These are phyloP conservation scores for Boletellus sp. DNA, from an alignment of 768 basidiomycete species.

Conservation along the genomic window DNA sequence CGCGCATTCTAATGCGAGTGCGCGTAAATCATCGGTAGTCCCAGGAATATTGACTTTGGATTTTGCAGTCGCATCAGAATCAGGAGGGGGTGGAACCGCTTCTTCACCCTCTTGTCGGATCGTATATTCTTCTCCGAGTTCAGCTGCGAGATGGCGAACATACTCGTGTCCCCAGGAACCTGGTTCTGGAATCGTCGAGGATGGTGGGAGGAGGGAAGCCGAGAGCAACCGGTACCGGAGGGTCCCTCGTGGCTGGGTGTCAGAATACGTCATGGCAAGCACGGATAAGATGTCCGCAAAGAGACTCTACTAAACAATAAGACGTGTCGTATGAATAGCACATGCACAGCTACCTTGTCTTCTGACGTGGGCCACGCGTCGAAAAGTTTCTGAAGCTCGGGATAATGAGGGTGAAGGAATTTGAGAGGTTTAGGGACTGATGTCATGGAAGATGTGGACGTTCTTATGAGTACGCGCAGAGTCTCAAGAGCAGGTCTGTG, in stretches of 20 bases:
- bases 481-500: conserved; percentile 92
- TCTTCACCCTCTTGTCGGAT: conserved; percentile 58
- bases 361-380: conserved; percentile 76
- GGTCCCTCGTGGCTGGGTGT: conserved; percentile 94
- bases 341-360: conserved; percentile 46
- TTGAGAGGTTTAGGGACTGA: conserved; percentile 98
- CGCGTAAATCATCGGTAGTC: conserved; percentile 69
- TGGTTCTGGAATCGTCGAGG: conserved; percentile 75
- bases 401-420: conserved; percentile 94
- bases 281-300: conserved; percentile 98
- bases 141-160: conserved; percentile 92
- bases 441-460: conserved; percentile 98
- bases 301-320: conserved; percentile 55
- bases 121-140: conserved; percentile 90
- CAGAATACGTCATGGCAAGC: conserved; percentile 99
- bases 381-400: conserved; percentile 78
- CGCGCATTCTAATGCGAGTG: conserved; percentile 79
- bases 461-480: conserved; percentile 87
- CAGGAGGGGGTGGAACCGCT: conserved; percentile 20
- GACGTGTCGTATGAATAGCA: neutral
- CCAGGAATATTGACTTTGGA: conserved; percentile 40
- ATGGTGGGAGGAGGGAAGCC: conserved; percentile 58
- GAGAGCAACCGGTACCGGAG: conserved; percentile 88
- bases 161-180: conserved; percentile 99
- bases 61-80: conserved; percentile 28